Evolutionary conservation across 2,329 filamentous ascomycete species (phyloP).

Genomic region (Colletotrichum tofieldiae): DNA sequence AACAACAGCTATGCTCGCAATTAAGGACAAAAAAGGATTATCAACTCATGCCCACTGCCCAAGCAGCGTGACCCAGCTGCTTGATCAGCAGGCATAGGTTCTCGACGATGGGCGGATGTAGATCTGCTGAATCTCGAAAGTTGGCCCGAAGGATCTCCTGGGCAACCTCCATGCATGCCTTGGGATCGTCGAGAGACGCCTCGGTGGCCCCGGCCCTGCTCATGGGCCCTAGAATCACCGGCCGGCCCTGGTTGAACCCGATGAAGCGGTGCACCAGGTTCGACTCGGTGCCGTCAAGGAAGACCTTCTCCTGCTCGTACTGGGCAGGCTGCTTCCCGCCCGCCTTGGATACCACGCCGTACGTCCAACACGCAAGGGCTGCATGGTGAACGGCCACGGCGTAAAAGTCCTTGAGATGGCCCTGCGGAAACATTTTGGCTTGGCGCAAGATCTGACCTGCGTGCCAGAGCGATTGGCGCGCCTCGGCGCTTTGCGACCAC

Average conservation of each 20-base stretch:
- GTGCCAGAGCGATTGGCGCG: conserved; percentile 76
- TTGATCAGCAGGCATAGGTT: conserved; percentile 77
- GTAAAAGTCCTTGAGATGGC: conserved; percentile 75
- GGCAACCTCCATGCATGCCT: conserved; percentile 71
- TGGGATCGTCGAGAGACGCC: conserved; percentile 68
- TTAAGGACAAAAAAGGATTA: background rate
- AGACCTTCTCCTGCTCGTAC: conserved; percentile 58
- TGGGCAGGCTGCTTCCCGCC: conserved; percentile 48
- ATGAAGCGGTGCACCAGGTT: conserved; percentile 71
- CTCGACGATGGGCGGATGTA: conserved; percentile 74
- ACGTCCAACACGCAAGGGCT: conserved; percentile 78
- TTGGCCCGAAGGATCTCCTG: conserved; percentile 71
- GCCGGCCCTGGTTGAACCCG: conserved; percentile 67
- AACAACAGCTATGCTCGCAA: background rate
- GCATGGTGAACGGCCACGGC: conserved; percentile 80
- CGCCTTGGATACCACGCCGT: conserved; percentile 70
- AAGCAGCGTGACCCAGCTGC: conserved; percentile 69
- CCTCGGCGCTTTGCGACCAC: conserved; percentile 70
- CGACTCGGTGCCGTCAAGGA: conserved; percentile 71
- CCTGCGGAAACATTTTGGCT: conserved; percentile 68
- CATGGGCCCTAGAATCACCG: conserved; percentile 61
- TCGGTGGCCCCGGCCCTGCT: conserved; percentile 50
- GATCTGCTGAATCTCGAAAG: conserved; percentile 60
- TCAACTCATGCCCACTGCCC: conserved; percentile 52
- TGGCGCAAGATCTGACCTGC: conserved; percentile 77